Conservation (phyloP, 1,284 basidiomycete genomes). For the Papiliotrema fonsecae region DNA sequence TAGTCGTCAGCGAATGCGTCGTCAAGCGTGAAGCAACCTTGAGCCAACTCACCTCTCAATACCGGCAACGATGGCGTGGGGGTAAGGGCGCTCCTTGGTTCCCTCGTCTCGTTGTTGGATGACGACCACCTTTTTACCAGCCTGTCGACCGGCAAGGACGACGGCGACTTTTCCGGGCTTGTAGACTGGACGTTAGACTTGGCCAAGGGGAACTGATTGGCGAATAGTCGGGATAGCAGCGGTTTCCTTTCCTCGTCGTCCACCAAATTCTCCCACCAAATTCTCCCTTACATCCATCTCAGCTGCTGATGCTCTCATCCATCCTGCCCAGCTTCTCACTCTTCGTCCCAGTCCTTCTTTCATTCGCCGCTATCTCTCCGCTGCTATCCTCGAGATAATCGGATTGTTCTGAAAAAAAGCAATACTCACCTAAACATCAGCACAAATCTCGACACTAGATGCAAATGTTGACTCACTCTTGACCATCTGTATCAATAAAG, state of each 20-base stretch:
- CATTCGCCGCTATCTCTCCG: not conserved
- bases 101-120: conserved; percentile 92
- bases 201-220: no score
- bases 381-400: no score
- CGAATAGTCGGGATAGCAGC: no score
- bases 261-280: not conserved
- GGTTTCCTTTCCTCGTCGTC: not conserved
- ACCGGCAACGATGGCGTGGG: conserved; percentile 92
- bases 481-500: conserved; percentile 31
- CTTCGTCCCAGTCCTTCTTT: not conserved
- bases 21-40: not conserved
- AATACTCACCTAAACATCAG: conserved; percentile 3
- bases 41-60: conserved; percentile 60
- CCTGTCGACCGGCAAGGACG: conserved; percentile 93
- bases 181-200: conserved; percentile 68
- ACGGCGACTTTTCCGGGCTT: conserved; percentile 99
- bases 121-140: conserved; percentile 95
- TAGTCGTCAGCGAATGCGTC: conserved; percentile 12
- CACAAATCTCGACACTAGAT: no score
- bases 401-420: no score
- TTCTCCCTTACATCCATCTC: not conserved
- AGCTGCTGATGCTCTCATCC: not conserved
- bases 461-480: conserved; percentile 37
- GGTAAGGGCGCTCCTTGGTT: conserved; percentile 81
- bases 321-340: not conserved